Evolutionary conservation across 129 eudicot species (phyloP), one percentile per base, ranked within the genome.

Genomic region (Silybum marianum): DNA sequence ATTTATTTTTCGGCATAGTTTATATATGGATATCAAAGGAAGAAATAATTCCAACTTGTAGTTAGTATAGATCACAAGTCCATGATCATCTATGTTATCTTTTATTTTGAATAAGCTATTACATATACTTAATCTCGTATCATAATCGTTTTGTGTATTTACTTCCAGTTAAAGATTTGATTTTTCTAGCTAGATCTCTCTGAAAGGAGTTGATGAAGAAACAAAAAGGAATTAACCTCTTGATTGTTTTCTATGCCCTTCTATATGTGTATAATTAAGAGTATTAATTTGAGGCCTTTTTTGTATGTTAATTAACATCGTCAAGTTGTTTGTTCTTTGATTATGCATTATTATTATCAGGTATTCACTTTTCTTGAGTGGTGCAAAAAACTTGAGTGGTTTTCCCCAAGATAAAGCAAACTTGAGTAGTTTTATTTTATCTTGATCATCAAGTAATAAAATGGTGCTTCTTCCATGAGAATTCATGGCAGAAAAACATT

Each of bases 371-470:
- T 83, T 85, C 85, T 44, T 73, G 81, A 88, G 89, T 89, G 87
- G 93, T 85, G 87, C 80, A 74, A 84, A 74, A 84, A 73, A 83
- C 84, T 81, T 65, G 85, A 85, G 88, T 85, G 82, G 66, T 44
- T 81, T 78, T 83, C 88, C 88, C 75, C 92, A 77, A 85, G 89
- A 82, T 75, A 86, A 90, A 88, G 89, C 88, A 78, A 84, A 86
- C 90, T 88, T 78, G 92, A 88, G 95, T 90, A 90, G 81, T 80
- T 89, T 83, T 85, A 42, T 77, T 32, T 32, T 38, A 71, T 88
- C 89, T 80, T 80, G 82, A 84, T 74, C 78, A 87, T 89, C 87
- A 89, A 78, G 87, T 84, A 48, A 81, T 66, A 66, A 62, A 69
- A 75, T 81, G 85, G 78, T 86, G 84, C 71, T 78, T 86, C 80